Evolutionary conservation across 495 filamentous ascomycete genomes (phyloP), one percentile per base, ranked within the genome.

Genomic region (Hypoxylon lienhwacheense): DNA sequence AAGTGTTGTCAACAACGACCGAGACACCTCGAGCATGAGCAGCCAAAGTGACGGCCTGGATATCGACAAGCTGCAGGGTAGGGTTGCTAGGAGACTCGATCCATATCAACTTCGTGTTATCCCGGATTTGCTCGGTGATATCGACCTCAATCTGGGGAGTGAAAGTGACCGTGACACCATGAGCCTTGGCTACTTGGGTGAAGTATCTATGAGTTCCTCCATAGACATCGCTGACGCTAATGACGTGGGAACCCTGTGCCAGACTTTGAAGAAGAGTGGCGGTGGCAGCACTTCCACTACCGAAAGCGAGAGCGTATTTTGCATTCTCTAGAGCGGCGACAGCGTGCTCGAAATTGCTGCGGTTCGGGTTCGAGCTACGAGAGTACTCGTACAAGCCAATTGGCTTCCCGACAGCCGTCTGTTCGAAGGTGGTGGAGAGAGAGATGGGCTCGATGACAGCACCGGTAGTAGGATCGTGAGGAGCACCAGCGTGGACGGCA

Each of bases 1-100:
- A 99, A 2, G 93, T 99, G 77, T 99, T 99, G 73, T 99, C 93
- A 2, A 99, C 93, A 4, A 99, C 95, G 7, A 99, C 93, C 59
- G 88, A 73, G 52, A 99, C 90, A 39, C 91, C 91, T 67, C 89
- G 87, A 53, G 87, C 74, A 67, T 97, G 95, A 2, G 93, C 93
- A 24, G 85, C 77, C 10, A 81, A 81, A 11, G 87, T 86, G 2
- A 97, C 88, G 21, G 86, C 83, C 44, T 85, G 77, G 61, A 99
- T 97, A 70, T 97, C 91, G 31, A 97, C 92, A 28, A 99, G 78
- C 4, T 85, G 79, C 26, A 99, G 77, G 0, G 93, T 99, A 3
- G 93, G 93, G 72, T 99, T 99, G 53, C 86, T 90, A 16, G 93
- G 93, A 0, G 84, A 85, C 72, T 99, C 93, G 66, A 99, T 97